These are phyloP conservation scores for Skeletonema grethae DNA, from an alignment of 108 stramenopile genomes.

Conservation along the genomic window DNA sequence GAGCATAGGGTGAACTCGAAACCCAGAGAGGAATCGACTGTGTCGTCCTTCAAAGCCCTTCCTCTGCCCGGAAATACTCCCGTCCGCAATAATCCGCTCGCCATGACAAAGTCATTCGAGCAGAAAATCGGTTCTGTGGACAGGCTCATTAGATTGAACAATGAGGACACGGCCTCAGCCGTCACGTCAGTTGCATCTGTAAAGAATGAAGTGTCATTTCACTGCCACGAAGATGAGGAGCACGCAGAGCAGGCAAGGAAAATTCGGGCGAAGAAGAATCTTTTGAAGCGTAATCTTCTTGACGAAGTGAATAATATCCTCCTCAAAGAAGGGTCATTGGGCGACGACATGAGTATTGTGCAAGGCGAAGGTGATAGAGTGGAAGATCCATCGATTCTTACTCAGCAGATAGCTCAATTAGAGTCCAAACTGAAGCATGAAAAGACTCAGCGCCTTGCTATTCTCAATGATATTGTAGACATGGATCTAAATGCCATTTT, in stretches of 20 bases:
- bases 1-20: constrained; percentile 10
- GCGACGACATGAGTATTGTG: constrained; percentile 13
- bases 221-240: constrained; percentile 15
- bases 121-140: constrained; percentile 27
- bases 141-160: constrained; percentile 10
- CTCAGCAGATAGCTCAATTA: constrained; percentile 24
- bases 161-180: constrained; percentile 6
- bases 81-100: constrained; percentile 27
- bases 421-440: constrained; percentile 40
- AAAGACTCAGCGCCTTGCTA: constrained; percentile 25
- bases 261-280: constrained; percentile 16
- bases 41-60: constrained; percentile 25
- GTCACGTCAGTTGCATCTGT: constrained; percentile 12
- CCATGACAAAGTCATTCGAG: constrained; percentile 29
- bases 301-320: constrained; percentile 20
- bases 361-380: constrained; percentile 17
- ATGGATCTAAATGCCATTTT: constrained; percentile 28
- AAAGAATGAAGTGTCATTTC: neutral
- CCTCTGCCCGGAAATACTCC: constrained; percentile 31
- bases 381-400: constrained; percentile 30
- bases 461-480: constrained; percentile 46
- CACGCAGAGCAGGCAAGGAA: constrained; percentile 24
- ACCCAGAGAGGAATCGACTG: constrained; percentile 8
- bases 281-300: constrained; percentile 29
- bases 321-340: constrained; percentile 1